Conservation (phyloP, 140 eudicot species). For the Senecio squalidus region DNA sequence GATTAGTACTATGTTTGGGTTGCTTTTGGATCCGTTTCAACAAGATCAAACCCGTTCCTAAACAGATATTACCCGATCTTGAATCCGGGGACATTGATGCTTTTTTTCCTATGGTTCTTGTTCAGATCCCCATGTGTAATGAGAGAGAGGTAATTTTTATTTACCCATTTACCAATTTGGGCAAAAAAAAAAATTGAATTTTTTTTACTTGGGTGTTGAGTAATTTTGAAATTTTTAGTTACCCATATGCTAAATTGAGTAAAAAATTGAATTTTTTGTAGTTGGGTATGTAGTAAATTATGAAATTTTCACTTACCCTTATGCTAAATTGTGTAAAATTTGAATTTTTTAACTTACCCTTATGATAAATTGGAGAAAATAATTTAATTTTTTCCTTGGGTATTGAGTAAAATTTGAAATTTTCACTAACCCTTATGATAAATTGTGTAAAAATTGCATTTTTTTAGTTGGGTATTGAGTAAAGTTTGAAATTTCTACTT, state of each 20-base stretch:
- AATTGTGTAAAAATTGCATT: too few species aligned
- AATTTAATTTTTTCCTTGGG: too few species aligned
- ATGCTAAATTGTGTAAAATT: too few species aligned
- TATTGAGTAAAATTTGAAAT: too few species aligned
- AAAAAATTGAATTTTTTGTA: background rate
- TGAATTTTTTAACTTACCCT: too few species aligned
- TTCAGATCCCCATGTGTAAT: constrained; percentile 94
- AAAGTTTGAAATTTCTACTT: too few species aligned
- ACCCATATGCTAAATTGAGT: background rate
- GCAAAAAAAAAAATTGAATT: background rate
- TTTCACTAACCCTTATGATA: too few species aligned
- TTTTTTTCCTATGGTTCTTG: constrained; percentile 88
- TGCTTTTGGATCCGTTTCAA: constrained; percentile 62
- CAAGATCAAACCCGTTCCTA: constrained; percentile 57
- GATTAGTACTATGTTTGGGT: constrained; percentile 73
- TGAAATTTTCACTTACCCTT: too few species aligned
- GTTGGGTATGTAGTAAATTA: background rate
- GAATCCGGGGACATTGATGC: constrained; percentile 66
- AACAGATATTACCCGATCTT: constrained; percentile 38
- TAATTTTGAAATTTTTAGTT: background rate
- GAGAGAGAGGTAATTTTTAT: constrained; percentile 63
- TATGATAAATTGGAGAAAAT: too few species aligned
- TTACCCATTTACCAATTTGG: background rate
- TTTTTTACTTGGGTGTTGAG: background rate
- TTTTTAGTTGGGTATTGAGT: too few species aligned